phyloP scores from a whole-genome alignment of 2,329 filamentous ascomycete genomes.

The Fusarium tjaetaba region DNA sequence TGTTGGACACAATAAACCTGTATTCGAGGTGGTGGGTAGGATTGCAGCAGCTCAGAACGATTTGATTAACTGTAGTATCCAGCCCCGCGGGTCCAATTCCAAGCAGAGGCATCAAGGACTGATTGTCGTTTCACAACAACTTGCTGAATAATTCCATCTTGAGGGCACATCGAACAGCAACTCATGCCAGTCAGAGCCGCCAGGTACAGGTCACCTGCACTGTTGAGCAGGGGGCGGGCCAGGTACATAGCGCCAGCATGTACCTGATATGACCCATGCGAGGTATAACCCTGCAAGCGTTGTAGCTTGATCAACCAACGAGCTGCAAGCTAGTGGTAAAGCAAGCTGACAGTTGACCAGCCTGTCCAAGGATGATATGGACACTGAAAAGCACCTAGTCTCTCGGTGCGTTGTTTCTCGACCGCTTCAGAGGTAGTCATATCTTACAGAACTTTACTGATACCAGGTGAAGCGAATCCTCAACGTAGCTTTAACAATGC shows the following conservation, averaged over 20 bases:
- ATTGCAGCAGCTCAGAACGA: constrained; percentile 17
- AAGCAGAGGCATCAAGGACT: constrained; percentile 11
- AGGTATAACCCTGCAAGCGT: constrained; percentile 36
- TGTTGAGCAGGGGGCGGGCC: constrained; percentile 47
- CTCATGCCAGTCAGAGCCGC: constrained; percentile 43
- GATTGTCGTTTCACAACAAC: constrained; percentile 20
- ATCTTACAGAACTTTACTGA: background rate
- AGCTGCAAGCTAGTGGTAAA: constrained; percentile 22
- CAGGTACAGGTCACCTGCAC: constrained; percentile 53
- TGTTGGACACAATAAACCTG: constrained; percentile 2
- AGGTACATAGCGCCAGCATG: constrained; percentile 47
- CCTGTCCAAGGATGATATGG: constrained; percentile 3
- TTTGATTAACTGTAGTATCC: constrained; percentile 12
- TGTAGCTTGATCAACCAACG: constrained; percentile 34
- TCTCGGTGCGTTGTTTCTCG: background rate
- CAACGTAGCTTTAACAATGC: background rate
- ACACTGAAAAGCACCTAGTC: background rate
- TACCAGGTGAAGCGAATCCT: background rate
- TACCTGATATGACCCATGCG: constrained; percentile 44
- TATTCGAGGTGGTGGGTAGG: constrained; percentile 16
- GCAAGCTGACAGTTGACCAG: constrained; percentile 27
- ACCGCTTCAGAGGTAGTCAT: background rate
- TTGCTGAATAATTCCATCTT: constrained; percentile 32
- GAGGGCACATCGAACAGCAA: constrained; percentile 13
- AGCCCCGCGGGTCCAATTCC: constrained; percentile 22